Conservation (phyloP, 768 basidiomycete genomes). For the Suillus tomentosus region DNA sequence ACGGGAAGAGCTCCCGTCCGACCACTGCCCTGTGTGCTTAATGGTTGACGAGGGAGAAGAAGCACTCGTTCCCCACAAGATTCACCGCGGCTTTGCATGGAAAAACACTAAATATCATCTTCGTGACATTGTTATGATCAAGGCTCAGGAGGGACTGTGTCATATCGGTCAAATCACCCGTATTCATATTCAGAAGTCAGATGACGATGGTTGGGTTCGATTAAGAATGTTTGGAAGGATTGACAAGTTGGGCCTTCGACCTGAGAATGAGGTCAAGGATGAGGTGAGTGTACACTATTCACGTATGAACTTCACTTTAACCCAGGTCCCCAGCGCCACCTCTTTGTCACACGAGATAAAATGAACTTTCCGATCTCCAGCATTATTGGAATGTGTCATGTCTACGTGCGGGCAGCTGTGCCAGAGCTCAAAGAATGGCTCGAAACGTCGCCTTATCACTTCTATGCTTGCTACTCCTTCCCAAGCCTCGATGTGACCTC, state of each 20-base stretch:
- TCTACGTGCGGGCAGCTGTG: constrained; percentile 39
- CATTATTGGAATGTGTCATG: constrained; percentile 52
- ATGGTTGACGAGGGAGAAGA: constrained; percentile 34
- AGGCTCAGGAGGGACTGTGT: constrained; percentile 49
- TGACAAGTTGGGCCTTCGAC: constrained; percentile 38
- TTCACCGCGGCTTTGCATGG: constrained; percentile 48
- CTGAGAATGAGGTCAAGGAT: constrained; percentile 46
- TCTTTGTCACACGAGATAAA: constrained; percentile 59
- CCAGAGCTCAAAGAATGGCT: constrained; percentile 49
- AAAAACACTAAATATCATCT: constrained; percentile 55
- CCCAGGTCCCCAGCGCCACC: constrained; percentile 48
- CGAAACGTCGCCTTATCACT: constrained; percentile 53
- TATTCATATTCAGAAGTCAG: constrained; percentile 28
- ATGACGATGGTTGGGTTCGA: constrained; percentile 26
- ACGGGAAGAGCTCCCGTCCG: constrained; percentile 34
- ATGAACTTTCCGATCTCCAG: constrained; percentile 34
- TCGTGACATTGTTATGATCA: constrained; percentile 62
- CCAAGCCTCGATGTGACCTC: constrained; percentile 39
- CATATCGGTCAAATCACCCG: constrained; percentile 53
- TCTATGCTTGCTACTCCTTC: constrained; percentile 57
- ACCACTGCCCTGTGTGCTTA: constrained; percentile 58
- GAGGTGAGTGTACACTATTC: constrained; percentile 45
- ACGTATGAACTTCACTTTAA: background rate
- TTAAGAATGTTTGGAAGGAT: constrained; percentile 55
- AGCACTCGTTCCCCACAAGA: constrained; percentile 28